Evolutionary conservation across 805 yeast genomes (phyloP).

Genomic region (Phaffomyces thermotolerans): DNA sequence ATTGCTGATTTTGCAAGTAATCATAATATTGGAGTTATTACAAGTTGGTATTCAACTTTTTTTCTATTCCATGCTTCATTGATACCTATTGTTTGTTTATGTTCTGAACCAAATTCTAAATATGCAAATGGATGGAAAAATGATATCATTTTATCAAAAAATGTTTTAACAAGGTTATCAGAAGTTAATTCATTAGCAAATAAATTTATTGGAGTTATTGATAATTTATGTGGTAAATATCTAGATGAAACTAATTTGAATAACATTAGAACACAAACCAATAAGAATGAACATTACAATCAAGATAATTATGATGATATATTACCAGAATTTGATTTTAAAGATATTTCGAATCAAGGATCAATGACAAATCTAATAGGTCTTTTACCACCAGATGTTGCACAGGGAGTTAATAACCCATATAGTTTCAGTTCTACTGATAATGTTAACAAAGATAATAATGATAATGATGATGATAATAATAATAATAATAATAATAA

Average conservation of each 20-base stretch:
- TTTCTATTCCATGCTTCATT: slow-evolving; percentile 57
- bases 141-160: slow-evolving; percentile 37
- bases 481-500: too few species aligned
- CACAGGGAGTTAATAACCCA: background rate
- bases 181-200: slow-evolving; percentile 39
- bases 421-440: background rate
- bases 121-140: slow-evolving; percentile 37
- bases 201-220: slow-evolving; percentile 39
- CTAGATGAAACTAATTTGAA: slow-evolving; percentile 15
- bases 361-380: slow-evolving; percentile 18
- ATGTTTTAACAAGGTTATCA: slow-evolving; percentile 30
- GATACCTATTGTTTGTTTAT: slow-evolving; percentile 47
- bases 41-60: slow-evolving; percentile 59
- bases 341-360: slow-evolving; percentile 16
- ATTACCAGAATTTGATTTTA: slow-evolving; percentile 22
- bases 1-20: slow-evolving; percentile 34
- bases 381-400: slow-evolving; percentile 21
- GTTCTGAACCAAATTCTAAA: slow-evolving; percentile 42
- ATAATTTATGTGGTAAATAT: slow-evolving; percentile 31
- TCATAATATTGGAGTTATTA: slow-evolving; percentile 35
- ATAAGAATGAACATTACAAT: background rate
- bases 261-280: slow-evolving; percentile 1
- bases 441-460: background rate
- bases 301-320: background rate
- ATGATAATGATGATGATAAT: too few species aligned